Base-by-base conservation (phyloP, 2,329 filamentous ascomycete species). In the Cladophialophora exuberans region DNA sequence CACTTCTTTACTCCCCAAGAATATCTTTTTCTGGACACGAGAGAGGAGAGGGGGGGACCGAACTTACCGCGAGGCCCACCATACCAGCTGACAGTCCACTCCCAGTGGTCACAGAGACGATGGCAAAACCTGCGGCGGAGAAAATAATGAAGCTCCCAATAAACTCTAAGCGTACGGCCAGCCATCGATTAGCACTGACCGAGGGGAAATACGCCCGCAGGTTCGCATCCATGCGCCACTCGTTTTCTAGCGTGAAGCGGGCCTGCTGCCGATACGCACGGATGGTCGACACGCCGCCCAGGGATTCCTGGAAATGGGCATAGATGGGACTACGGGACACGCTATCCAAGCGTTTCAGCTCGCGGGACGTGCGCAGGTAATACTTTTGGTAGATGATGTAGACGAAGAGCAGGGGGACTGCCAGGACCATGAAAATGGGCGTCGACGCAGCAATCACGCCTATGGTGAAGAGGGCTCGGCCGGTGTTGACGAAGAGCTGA, bases 321-420 rank as follows among this genome's bases (percentile, higher is more conserved):
- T 92, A 99, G 66, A 99, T 96, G 22, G 95, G 95, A 71, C 92
- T 97, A 66, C 91, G 87, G 70, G 88, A 96, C 64, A 97, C 88
- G 70, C 92, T 97, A 73, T 99, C 94, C 56, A 99, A 80, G 62
- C 94, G 84, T 79, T 99, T 99, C 62, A 99, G 81, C 76, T 99
- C 95, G 61, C 95, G 88, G 56, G 94, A 99, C 11, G 94, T 97
- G 60, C 92, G 84, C 44, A 99, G 83, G 72, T 99, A 99, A 79
- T 99, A 99, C 66, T 92, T 86, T 73, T 99, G 94, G 65, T 97
- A 96, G 75, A 86, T 95, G 64, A 95, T 82, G 73, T 99, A 99
- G 55, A 95, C 80, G 48, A 83, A 81, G 51, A 83, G 82, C 46
- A 99, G 78, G 1, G 94, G 94, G 50, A 97, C 65, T 64, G 96